phyloP scores from a whole-genome alignment of 2,329 filamentous ascomycete genomes.

The Colletotrichum limetticola region DNA sequence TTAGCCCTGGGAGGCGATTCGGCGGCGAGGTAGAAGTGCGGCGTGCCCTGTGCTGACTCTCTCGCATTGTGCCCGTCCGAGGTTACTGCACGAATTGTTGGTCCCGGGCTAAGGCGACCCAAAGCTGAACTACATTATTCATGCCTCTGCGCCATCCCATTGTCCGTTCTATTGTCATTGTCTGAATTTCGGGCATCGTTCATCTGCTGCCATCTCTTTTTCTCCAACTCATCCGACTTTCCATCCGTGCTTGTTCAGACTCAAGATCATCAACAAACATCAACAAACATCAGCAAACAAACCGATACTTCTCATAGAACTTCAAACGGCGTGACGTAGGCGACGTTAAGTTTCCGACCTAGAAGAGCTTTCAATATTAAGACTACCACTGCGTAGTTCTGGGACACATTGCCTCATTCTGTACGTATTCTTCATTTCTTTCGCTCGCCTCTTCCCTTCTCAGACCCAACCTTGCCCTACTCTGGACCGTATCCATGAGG shows the following conservation, averaged over 20 bases:
- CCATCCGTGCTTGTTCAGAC: not conserved
- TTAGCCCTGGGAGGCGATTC: not conserved
- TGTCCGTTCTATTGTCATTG: not conserved
- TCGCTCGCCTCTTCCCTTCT: not conserved
- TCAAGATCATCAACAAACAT: not conserved
- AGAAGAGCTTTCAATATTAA: not conserved
- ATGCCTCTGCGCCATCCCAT: not conserved
- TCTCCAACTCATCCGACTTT: not conserved
- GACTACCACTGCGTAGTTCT: not conserved
- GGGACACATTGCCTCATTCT: slow-evolving; percentile 1
- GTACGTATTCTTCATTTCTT: slow-evolving; percentile 17
- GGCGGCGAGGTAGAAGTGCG: slow-evolving; percentile 2
- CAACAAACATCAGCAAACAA: not conserved
- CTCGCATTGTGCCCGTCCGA: slow-evolving; percentile 4
- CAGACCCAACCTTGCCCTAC: not conserved
- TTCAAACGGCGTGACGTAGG: not conserved
- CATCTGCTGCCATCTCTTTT: not conserved
- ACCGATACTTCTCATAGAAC: not conserved
- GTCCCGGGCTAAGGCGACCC: not conserved
- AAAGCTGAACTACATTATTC: slow-evolving; percentile 4
- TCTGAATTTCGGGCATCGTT: not conserved
- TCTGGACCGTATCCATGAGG: not conserved
- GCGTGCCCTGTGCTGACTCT: slow-evolving; percentile 11
- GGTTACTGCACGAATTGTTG: slow-evolving; percentile 7
- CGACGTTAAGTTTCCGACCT: slow-evolving; percentile 2